Conservation (phyloP, 148 eudicot species). For the Simmondsia chinensis region DNA sequence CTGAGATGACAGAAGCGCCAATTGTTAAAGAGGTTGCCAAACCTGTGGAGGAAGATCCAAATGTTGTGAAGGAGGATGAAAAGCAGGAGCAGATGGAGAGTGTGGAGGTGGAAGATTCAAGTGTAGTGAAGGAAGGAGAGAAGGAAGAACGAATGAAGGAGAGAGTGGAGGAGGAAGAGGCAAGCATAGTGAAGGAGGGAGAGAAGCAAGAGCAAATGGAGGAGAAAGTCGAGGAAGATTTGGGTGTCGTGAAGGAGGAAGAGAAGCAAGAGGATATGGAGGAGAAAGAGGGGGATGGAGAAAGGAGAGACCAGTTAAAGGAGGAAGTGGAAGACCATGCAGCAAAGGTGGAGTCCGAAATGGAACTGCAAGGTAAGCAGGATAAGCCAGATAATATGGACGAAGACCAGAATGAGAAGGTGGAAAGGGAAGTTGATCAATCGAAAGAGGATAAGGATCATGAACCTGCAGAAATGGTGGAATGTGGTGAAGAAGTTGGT, state of each 20-base stretch:
- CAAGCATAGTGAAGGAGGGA: conserved; percentile 6
- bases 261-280: conserved; percentile 9
- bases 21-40: conserved; percentile 7
- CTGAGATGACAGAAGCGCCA: conserved; percentile 11
- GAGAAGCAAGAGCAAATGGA: conserved; percentile 10
- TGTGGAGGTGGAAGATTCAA: conserved; percentile 9
- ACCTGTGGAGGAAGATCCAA: conserved; percentile 16
- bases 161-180: conserved; percentile 9
- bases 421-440: conserved; percentile 17
- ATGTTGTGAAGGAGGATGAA: conserved; percentile 17
- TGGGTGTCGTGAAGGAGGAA: no score
- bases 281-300: neutral
- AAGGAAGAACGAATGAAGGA: conserved; percentile 13
- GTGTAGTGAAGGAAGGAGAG: conserved; percentile 14
- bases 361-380: conserved; percentile 1
- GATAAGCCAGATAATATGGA: conserved; percentile 17
- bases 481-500: conserved; percentile 35
- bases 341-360: neutral
- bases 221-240: no score
- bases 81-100: conserved; percentile 16
- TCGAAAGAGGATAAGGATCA: conserved; percentile 21
- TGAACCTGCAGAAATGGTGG: conserved; percentile 31
- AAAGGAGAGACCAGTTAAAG: neutral
- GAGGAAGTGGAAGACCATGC: neutral
- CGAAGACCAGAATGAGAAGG: conserved; percentile 14